These are phyloP conservation scores for Eragrostis tef DNA, from an alignment of 202 grass and related monocot genomes.

Conservation along the genomic window DNA sequence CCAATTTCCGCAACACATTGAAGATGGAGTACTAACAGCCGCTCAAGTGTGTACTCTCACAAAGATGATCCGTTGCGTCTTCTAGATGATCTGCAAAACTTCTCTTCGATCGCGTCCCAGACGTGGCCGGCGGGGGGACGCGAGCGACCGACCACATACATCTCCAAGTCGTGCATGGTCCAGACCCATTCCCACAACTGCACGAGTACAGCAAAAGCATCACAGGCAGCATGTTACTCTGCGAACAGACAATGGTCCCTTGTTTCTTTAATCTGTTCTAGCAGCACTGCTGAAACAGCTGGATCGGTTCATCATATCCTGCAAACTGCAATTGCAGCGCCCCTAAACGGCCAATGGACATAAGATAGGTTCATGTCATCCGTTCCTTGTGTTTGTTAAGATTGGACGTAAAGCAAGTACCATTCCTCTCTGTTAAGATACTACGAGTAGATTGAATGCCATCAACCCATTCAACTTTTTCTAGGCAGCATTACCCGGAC, in stretches of 20 bases:
- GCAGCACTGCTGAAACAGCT: not conserved
- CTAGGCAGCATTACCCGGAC: too few relatives aligned
- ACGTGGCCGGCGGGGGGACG: too few relatives aligned
- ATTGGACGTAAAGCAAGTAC: too few relatives aligned
- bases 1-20: too few relatives aligned
- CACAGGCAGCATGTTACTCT: not conserved
- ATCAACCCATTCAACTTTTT: too few relatives aligned
- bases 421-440: too few relatives aligned
- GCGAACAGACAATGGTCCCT: not conserved
- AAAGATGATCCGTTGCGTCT: not conserved
- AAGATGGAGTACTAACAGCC: too few relatives aligned
- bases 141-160: too few relatives aligned
- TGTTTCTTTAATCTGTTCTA: too few relatives aligned
- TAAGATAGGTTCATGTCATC: too few relatives aligned
- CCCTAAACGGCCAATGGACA: not conserved
- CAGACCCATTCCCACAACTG: not conserved
- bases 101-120: not conserved
- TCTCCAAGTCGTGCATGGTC: not conserved
- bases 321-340: not conserved
- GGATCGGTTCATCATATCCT: not conserved
- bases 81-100: not conserved
- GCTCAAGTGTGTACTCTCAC: not conserved
- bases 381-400: too few relatives aligned
- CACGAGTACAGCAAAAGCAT: not conserved
- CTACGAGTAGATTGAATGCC: too few relatives aligned